Evolutionary conservation across 306 rosid genomes (phyloP).

Genomic region (Gleditsia sinensis): DNA sequence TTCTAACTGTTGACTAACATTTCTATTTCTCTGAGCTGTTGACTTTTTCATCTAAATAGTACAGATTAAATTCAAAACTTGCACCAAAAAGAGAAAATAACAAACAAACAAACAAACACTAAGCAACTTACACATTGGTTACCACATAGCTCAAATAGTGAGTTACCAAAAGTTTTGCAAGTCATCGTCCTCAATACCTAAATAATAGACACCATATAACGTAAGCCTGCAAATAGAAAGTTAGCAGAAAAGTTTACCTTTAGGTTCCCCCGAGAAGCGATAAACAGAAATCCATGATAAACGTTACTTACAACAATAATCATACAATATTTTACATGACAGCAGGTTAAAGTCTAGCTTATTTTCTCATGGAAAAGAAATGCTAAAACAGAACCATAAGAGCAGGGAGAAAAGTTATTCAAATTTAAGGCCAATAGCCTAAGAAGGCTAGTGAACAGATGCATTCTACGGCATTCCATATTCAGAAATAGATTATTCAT

Average conservation of each 20-base stretch:
- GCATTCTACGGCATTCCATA: neutral
- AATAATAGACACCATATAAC: slow-evolving; percentile 58
- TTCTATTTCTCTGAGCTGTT: neutral
- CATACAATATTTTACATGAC: neutral
- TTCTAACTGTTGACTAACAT: neutral
- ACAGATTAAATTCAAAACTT: slow-evolving; percentile 7
- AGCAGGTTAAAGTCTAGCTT: neutral
- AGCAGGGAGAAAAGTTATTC: neutral
- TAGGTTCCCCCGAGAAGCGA: neutral
- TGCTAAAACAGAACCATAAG: neutral
- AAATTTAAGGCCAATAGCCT: slow-evolving; percentile 6
- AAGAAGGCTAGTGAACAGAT: neutral
- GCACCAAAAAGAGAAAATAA: neutral
- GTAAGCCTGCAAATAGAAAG: slow-evolving; percentile 78
- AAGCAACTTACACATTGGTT: slow-evolving; percentile 50
- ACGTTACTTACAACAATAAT: neutral
- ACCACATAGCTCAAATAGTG: slow-evolving; percentile 41
- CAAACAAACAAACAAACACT: too few relatives aligned
- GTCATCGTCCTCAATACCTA: slow-evolving; percentile 61
- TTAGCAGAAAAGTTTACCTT: slow-evolving; percentile 34
- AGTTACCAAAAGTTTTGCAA: slow-evolving; percentile 44
- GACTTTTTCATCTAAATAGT: neutral
- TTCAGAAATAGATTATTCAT: neutral
- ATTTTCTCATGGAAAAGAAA: neutral
- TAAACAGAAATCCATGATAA: slow-evolving; percentile 9